Evolutionary conservation across 345 rosid species (phyloP), one percentile per base, ranked within the genome.

Genomic region (Murraya paniculata): DNA sequence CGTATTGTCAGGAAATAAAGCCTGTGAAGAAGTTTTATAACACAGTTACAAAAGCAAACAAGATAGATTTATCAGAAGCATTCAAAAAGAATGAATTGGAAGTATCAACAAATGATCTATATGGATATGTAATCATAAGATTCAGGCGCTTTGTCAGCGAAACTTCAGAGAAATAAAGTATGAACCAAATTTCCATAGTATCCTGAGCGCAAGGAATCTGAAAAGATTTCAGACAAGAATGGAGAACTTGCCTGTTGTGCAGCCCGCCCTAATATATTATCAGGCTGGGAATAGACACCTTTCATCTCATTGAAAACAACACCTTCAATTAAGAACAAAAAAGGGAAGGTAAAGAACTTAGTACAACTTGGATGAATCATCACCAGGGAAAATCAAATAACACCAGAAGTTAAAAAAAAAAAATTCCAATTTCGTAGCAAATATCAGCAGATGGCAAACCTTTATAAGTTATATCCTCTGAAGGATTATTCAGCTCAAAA

Each of bases 271-370:
- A 95, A 82, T 60, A 93, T 90, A 85, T 90, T 95, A 84, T 95
- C 99, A 38, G 99, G 99, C 89, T 95, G 99, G 36, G 99, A 95
- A 71, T 95, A 95, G 71, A 95, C 98, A 70, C 99, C 99, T 86
- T 93, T 95, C 98, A 95, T 95, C 90, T 95, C 99, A 81, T 95
- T 95, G 77, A 95, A 95, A 75, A 95, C 98, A 83, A 95, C 99
- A 73, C 99, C 99, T 95, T 88, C 78, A 79, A 78, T 80, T 27
- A 78, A 82, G 56, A 78, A 83, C 19, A 36, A 68, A 77, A 36
- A 53, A 45, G 45, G 39, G 39, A 61, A 27, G 33, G 61, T 21
- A 74, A 48, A 73, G 50, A 30, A 8, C 45, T 61, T 38, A 16
- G 33, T 21, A 65, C 57, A n/a, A 73, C 64, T 41, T 24, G 59